Percentiles rank a stretch among this genome's conserved stretches.
phyloP scores from a whole-genome alignment of 2,329 filamentous ascomycete genomes.

The Fusarium papillatum region DNA sequence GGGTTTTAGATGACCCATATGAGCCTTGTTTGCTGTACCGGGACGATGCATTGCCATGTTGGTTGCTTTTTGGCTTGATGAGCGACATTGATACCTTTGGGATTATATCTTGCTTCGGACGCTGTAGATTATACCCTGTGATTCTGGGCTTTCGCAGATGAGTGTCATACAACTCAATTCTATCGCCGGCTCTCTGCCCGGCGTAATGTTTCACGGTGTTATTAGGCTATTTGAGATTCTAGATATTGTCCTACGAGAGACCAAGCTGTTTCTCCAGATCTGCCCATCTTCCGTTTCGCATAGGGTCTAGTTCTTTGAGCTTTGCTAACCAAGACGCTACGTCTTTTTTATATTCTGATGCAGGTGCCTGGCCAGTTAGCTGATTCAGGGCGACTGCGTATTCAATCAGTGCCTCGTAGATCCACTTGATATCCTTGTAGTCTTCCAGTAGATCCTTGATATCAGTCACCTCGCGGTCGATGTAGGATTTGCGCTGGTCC shows the following conservation, averaged over 20 bases:
- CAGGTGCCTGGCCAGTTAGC: slow-evolving; percentile 61
- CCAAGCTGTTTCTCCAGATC: slow-evolving; percentile 70
- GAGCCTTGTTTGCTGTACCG: not conserved
- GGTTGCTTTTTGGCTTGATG: slow-evolving; percentile 8
- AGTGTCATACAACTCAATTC: not conserved
- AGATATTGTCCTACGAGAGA: slow-evolving; percentile 13
- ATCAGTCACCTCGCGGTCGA: slow-evolving; percentile 79
- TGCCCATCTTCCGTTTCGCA: slow-evolving; percentile 81
- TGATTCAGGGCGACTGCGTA: slow-evolving; percentile 73
- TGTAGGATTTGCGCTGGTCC: slow-evolving; percentile 74
- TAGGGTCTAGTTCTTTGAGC: slow-evolving; percentile 78
- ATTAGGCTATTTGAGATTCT: not conserved
- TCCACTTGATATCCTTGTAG: slow-evolving; percentile 79
- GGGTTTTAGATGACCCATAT: slow-evolving; percentile 8
- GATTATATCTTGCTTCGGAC: not conserved
- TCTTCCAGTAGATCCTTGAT: slow-evolving; percentile 76
- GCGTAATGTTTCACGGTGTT: not conserved
- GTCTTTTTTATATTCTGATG: slow-evolving; percentile 57
- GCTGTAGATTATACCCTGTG: not conserved
- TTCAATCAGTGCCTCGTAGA: slow-evolving; percentile 88
- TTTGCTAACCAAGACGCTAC: slow-evolving; percentile 72
- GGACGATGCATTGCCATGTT: not conserved
- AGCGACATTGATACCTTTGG: slow-evolving; percentile 15
- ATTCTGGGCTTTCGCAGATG: not conserved
- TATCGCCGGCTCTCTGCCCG: not conserved